phyloP scores from a whole-genome alignment of 2,329 filamentous ascomycete genomes.

The Microcera coccophila region DNA sequence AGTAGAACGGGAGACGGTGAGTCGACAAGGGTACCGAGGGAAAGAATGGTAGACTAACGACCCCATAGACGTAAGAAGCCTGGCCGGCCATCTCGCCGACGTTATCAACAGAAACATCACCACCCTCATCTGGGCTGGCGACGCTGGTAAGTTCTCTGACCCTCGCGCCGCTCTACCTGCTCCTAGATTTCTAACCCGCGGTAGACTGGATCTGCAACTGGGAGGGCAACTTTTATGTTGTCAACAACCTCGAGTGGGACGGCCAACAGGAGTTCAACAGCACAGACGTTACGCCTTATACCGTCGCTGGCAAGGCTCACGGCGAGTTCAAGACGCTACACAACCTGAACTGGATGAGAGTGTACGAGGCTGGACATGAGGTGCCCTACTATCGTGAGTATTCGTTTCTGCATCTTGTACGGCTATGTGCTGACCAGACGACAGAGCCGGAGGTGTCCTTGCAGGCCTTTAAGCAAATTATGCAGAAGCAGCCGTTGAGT shows the following conservation, averaged over 20 bases:
- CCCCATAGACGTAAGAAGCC: constrained; percentile 43
- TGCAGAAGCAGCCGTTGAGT: constrained; percentile 21
- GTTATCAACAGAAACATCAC: constrained; percentile 47
- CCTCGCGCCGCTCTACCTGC: background rate
- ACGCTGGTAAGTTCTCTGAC: constrained; percentile 36
- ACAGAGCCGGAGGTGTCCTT: constrained; percentile 25
- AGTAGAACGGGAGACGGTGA: constrained; percentile 22
- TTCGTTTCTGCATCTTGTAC: no score
- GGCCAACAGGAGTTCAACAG: constrained; percentile 38
- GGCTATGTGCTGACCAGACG: constrained; percentile 5
- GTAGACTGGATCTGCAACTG: constrained; percentile 58
- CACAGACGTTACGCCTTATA: constrained; percentile 38
- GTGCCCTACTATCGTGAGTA: constrained; percentile 44
- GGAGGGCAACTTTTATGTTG: constrained; percentile 46
- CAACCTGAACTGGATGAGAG: constrained; percentile 58
- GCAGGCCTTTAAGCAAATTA: constrained; percentile 26
- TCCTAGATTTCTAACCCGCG: background rate
- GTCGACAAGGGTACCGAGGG: no score
- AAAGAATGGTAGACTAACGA: no score
- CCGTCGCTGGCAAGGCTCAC: constrained; percentile 42
- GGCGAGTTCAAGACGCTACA: constrained; percentile 47
- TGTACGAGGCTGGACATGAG: constrained; percentile 57
- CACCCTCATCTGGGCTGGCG: constrained; percentile 53
- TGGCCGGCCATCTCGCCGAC: constrained; percentile 36
- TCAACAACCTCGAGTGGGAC: constrained; percentile 43